Conservation (phyloP, 1,284 basidiomycete species). For the Afroboletus lepidellus region DNA sequence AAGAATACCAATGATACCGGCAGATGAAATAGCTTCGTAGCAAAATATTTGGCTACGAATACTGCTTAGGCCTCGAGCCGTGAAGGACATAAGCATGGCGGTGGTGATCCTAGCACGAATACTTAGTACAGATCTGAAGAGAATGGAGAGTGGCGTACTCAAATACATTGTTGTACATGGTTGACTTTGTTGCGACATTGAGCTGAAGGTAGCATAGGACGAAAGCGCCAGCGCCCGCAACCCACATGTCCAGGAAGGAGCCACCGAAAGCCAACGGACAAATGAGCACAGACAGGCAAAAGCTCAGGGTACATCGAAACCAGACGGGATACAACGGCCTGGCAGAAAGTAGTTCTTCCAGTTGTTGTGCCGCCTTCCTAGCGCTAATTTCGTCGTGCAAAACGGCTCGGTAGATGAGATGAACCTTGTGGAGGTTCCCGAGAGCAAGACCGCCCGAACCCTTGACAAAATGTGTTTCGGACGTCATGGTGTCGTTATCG, state of each 20-base stretch:
- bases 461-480: conserved; percentile 82
- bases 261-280: conserved; percentile 85
- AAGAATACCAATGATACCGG: conserved; percentile 78
- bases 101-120: conserved; percentile 64
- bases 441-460: conserved; percentile 71
- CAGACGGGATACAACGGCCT: conserved; percentile 59
- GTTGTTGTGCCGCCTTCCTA: conserved; percentile 55
- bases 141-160: conserved; percentile 56
- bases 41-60: conserved; percentile 77
- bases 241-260: conserved; percentile 79
- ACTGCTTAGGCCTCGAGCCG: conserved; percentile 74
- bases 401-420: conserved; percentile 73
- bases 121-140: conserved; percentile 16
- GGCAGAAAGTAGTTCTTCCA: conserved; percentile 50
- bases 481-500: conserved; percentile 72
- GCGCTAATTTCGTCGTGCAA: conserved; percentile 86
- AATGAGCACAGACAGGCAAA: conserved; percentile 70
- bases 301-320: conserved; percentile 65
- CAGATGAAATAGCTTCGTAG: conserved; percentile 83
- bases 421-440: conserved; percentile 74
- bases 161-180: conserved; percentile 84
- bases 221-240: conserved; percentile 67
- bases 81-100: conserved; percentile 78
- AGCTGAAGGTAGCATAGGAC: conserved; percentile 70
- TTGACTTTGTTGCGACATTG: conserved; percentile 67